Evolutionary conservation across 345 rosid genomes (phyloP).

Genomic region (Populus tremula): DNA sequence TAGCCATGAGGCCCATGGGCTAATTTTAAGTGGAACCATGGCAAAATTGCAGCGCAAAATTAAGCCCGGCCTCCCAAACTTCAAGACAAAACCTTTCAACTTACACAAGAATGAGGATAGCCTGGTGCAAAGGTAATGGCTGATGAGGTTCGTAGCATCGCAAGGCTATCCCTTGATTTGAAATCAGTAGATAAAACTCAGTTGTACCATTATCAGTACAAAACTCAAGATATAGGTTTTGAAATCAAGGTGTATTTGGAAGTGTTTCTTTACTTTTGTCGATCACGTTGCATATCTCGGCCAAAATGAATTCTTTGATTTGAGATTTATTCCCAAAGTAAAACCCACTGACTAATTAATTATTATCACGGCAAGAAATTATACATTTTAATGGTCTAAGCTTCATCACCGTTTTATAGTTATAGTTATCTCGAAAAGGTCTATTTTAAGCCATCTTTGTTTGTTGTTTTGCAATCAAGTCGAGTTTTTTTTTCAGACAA

Average conservation of each 20-base stretch:
- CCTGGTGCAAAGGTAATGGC: not conserved
- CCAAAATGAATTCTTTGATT: not conserved
- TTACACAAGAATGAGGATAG: not conserved
- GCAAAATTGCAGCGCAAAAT: not conserved
- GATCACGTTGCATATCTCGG: not conserved
- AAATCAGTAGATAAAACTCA: too few relatives aligned
- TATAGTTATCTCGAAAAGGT: not conserved
- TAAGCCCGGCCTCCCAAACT: too few relatives aligned
- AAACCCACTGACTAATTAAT: not conserved
- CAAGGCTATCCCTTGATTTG: too few relatives aligned
- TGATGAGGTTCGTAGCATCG: not conserved
- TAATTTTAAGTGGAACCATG: not conserved
- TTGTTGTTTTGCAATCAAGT: conserved; percentile 39
- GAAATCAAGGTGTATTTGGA: not conserved
- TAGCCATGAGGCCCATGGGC: not conserved
- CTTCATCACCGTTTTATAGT: not conserved
- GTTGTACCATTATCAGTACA: too few relatives aligned
- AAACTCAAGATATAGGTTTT: not conserved
- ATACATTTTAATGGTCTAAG: not conserved
- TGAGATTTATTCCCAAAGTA: not conserved
- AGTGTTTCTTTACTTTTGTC: not conserved
- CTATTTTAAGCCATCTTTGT: conserved; percentile 4
- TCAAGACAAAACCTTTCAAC: too few relatives aligned
- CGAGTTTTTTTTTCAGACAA: not conserved
- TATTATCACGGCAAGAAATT: not conserved